Evolutionary conservation across 2,329 filamentous ascomycete genomes (phyloP).

Genomic region (Penicillium glabrum): DNA sequence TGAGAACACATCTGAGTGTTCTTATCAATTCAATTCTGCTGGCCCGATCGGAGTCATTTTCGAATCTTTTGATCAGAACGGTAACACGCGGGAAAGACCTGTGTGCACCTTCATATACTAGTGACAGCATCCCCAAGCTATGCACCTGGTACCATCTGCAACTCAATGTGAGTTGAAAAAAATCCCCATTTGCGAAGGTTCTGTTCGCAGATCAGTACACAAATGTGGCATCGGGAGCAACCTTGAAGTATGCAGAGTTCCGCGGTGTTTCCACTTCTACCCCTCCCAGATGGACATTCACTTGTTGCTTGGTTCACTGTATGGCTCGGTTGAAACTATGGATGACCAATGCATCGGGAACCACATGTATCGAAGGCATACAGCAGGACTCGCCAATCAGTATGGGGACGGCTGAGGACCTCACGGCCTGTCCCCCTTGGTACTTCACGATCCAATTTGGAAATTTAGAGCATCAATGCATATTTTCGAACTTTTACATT

Average conservation of each 20-base stretch:
- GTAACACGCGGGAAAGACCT: neutral
- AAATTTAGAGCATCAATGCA: neutral
- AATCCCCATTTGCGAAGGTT: neutral
- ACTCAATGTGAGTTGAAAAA: neutral
- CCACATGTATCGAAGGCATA: neutral
- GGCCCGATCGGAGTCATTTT: neutral
- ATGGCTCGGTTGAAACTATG: neutral
- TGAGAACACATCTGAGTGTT: conserved; percentile 5
- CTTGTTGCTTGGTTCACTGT: neutral
- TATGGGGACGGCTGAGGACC: neutral
- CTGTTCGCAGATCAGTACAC: neutral
- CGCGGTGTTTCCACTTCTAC: neutral
- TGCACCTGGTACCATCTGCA: neutral
- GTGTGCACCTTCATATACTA: neutral
- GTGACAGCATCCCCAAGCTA: neutral
- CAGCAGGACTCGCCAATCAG: neutral
- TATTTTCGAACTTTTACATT: neutral
- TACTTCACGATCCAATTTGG: neutral
- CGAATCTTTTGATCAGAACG: neutral
- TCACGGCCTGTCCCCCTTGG: neutral
- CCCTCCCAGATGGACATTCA: neutral
- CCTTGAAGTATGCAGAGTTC: neutral
- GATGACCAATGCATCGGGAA: neutral
- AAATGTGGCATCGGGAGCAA: neutral
- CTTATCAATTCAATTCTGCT: neutral